Conservation (phyloP, 768 basidiomycete species). For the Amanita thiersii region DNA sequence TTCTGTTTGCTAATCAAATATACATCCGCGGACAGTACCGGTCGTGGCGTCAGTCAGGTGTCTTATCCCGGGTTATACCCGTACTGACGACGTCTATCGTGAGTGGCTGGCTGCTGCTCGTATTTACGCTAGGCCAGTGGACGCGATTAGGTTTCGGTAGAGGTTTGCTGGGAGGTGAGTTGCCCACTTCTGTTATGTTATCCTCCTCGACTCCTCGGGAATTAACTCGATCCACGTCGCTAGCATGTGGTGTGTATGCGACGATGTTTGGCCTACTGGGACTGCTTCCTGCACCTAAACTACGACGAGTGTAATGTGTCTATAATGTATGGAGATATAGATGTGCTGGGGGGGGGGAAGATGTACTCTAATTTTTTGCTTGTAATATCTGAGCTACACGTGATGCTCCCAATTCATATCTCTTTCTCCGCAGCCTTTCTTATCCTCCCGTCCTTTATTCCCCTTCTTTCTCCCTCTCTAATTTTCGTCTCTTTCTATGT, state of each 20-base stretch:
- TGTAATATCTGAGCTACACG: slow-evolving; percentile 7
- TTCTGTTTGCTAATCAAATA: slow-evolving; percentile 1
- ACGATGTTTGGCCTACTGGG: slow-evolving; percentile 70
- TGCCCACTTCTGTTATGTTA: neutral
- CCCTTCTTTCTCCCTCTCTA: neutral
- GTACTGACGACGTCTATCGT: slow-evolving; percentile 64
- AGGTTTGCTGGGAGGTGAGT: slow-evolving; percentile 56
- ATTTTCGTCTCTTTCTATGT: slow-evolving; percentile 23
- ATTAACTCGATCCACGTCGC: slow-evolving; percentile 2
- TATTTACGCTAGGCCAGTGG: slow-evolving; percentile 59
- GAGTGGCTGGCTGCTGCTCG: slow-evolving; percentile 57
- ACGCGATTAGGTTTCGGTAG: slow-evolving; percentile 55
- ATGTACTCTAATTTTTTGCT: neutral
- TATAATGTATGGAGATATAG: neutral
- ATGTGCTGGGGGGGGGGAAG: neutral
- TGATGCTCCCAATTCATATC: neutral
- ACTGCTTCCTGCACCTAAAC: slow-evolving; percentile 57
- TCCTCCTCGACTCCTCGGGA: neutral
- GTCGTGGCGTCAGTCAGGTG: slow-evolving; percentile 65
- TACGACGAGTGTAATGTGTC: slow-evolving; percentile 21
- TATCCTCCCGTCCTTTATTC: neutral
- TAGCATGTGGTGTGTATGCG: slow-evolving; percentile 65
- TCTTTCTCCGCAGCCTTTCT: slow-evolving; percentile 4
- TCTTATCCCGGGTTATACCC: slow-evolving; percentile 62
- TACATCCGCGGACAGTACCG: slow-evolving; percentile 41